These are phyloP conservation scores for Erodium trifolium DNA, from an alignment of 441 rosid species.

Conservation along the genomic window DNA sequence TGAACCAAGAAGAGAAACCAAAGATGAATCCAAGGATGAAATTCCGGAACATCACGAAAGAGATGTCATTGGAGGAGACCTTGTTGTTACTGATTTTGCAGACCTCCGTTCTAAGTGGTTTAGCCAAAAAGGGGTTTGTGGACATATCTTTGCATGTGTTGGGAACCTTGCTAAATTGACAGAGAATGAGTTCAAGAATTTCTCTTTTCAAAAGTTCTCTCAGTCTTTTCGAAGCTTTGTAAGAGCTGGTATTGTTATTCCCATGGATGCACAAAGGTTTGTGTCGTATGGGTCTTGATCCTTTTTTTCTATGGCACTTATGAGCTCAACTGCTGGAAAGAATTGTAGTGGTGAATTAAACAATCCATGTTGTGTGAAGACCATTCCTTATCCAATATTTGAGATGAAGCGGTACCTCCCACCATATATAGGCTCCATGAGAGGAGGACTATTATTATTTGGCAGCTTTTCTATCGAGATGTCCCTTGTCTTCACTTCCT, in stretches of 20 bases:
- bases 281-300: no score
- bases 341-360: no score
- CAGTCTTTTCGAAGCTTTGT: constrained; percentile 51
- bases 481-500: no score
- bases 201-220: constrained; percentile 39
- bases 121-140: constrained; percentile 72
- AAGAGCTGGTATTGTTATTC: constrained; percentile 79
- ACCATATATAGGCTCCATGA: no score
- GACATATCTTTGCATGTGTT: constrained; percentile 75
- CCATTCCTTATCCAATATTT: no score
- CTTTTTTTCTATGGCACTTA: no score
- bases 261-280: constrained; percentile 50
- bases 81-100: constrained; percentile 69
- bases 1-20: constrained; percentile 52
- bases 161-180: constrained; percentile 66
- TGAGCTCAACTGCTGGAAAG: no score
- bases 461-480: no score
- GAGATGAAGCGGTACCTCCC: no score
- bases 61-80: constrained; percentile 85
- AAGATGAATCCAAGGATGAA: constrained; percentile 25
- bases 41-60: constrained; percentile 34
- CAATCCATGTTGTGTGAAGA: no score
- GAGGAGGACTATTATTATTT: no score
- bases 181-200: constrained; percentile 50
- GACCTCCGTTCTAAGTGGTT: constrained; percentile 75